Conservation (phyloP, 2,329 filamentous ascomycete genomes). For the Aspergillus pseudoviridinutans region DNA sequence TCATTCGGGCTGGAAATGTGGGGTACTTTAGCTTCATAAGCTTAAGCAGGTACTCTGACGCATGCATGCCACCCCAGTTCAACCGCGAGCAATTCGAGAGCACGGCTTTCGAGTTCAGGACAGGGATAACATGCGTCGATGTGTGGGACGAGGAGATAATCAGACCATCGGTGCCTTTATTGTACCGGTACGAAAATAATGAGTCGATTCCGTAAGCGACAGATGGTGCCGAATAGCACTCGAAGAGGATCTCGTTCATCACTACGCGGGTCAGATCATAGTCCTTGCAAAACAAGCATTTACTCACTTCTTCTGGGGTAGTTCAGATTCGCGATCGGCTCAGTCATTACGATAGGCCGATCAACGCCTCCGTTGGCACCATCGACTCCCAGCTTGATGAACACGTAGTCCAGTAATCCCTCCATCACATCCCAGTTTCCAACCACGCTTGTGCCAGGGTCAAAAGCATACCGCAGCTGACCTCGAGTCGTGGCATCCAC, state of each 20-base stretch:
- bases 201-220: conserved; percentile 94
- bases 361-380: conserved; percentile 69
- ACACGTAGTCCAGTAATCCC: conserved; percentile 87
- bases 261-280: conserved; percentile 49
- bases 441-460: conserved; percentile 83
- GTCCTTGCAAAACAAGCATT: neutral
- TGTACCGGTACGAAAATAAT: conserved; percentile 91
- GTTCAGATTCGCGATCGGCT: conserved; percentile 83
- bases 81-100: conserved; percentile 80
- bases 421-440: conserved; percentile 99
- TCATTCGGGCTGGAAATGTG: conserved; percentile 80
- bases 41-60: conserved; percentile 85
- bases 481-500: conserved; percentile 88
- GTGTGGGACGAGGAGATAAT: conserved; percentile 91
- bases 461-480: conserved; percentile 87
- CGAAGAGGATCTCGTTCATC: conserved; percentile 97
- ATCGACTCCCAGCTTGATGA: conserved; percentile 88
- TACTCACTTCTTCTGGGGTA: conserved; percentile 82
- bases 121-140: conserved; percentile 91
- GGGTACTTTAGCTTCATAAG: conserved; percentile 89
- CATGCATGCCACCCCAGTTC: conserved; percentile 92
- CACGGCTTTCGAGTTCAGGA: conserved; percentile 79
- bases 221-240: conserved; percentile 87
- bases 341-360: conserved; percentile 89
- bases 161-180: conserved; percentile 79